A percentile compares a stretch with the other conserved stretches of the same genome.
Conservation (phyloP, 2,329 filamentous ascomycete genomes). For the Zasmidium cellare region DNA sequence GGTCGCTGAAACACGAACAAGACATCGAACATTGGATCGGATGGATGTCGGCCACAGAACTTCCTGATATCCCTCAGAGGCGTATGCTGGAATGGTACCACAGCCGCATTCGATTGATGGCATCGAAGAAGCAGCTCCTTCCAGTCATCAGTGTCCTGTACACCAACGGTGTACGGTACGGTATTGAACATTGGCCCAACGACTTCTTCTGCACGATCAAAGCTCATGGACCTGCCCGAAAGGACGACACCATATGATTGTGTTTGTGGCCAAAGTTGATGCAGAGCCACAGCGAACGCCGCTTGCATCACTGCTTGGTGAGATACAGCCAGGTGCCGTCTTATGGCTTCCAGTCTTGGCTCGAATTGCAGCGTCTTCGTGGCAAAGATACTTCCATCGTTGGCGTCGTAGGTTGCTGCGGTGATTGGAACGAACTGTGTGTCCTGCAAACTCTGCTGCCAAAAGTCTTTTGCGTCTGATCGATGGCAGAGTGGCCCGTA, state of each 20-base stretch:
- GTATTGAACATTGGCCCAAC: slow-evolving; percentile 91
- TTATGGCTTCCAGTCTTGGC: slow-evolving; percentile 38
- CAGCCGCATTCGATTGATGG: slow-evolving; percentile 68
- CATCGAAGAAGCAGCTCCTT: slow-evolving; percentile 60
- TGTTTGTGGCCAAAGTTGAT: slow-evolving; percentile 48
- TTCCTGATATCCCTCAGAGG: slow-evolving; percentile 77
- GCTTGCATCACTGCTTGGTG: slow-evolving; percentile 78
- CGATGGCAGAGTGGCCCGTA: slow-evolving; percentile 64
- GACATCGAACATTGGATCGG: slow-evolving; percentile 70
- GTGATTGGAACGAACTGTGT: slow-evolving; percentile 24
- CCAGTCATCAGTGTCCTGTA: slow-evolving; percentile 56
- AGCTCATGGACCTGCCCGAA: slow-evolving; percentile 72
- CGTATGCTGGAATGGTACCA: slow-evolving; percentile 74
- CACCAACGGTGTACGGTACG: slow-evolving; percentile 65
- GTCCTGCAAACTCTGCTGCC: slow-evolving; percentile 58
- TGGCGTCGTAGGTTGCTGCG: no score
- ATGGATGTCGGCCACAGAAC: slow-evolving; percentile 63
- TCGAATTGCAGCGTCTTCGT: neutral
- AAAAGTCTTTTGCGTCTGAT: slow-evolving; percentile 62
- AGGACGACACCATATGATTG: slow-evolving; percentile 71
- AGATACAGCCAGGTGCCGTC: slow-evolving; percentile 66
- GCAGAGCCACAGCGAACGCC: slow-evolving; percentile 67
- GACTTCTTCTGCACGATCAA: slow-evolving; percentile 64
- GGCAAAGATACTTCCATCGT: neutral
- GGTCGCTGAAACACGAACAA: slow-evolving; percentile 76